Conservation (phyloP, 257 asterid species). For the Fraxinus excelsior region DNA sequence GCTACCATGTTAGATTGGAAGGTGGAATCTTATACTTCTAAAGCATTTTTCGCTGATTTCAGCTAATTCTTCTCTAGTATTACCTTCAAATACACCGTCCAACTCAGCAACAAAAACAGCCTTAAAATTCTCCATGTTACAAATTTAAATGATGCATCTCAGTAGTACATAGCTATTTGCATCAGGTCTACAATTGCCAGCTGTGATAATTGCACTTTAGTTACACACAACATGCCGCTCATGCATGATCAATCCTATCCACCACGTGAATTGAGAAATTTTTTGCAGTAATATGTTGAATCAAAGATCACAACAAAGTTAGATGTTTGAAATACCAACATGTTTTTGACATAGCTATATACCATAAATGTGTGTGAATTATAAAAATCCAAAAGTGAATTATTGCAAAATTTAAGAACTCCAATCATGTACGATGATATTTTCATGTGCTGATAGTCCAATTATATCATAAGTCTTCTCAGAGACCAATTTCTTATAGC, state of each 20-base stretch:
- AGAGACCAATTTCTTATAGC: not conserved
- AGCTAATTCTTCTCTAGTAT: not conserved
- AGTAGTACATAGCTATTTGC: not conserved
- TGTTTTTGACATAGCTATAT: not conserved
- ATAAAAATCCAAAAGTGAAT: not conserved
- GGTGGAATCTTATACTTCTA: not conserved
- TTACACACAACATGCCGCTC: not conserved
- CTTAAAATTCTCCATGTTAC: not conserved
- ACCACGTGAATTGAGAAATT: not conserved
- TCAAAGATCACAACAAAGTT: not conserved
- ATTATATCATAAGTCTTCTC: not conserved
- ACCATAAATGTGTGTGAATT: not conserved
- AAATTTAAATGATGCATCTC: not conserved
- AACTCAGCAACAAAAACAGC: not conserved
- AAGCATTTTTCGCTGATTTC: not conserved
- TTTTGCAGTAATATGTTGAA: not conserved
- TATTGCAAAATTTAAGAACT: not conserved
- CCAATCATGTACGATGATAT: not conserved
- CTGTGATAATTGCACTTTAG: not conserved
- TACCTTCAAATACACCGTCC: not conserved
- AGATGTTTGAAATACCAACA: not conserved
- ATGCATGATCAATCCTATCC: not conserved
- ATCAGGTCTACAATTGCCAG: not conserved
- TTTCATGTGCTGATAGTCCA: not conserved
- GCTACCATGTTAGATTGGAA: not conserved